Evolutionary conservation across 495 filamentous ascomycete genomes (phyloP).

Genomic region (Poronia punctata): DNA sequence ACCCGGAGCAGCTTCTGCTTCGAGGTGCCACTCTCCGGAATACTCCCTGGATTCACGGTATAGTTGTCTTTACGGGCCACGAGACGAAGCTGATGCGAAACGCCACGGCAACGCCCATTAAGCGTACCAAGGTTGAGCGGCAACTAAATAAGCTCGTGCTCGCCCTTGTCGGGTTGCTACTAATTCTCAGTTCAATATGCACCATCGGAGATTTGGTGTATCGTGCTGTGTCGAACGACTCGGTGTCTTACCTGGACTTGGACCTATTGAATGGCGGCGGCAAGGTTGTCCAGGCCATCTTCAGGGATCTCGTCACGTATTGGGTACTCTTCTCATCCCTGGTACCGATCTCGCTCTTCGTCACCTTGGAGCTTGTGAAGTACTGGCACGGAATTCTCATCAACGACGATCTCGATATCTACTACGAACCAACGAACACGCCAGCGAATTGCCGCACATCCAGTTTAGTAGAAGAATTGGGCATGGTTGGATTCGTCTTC

Average conservation of each 20-base stretch:
- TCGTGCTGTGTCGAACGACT: slow-evolving; percentile 48
- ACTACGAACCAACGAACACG: slow-evolving; percentile 92
- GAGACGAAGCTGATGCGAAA: slow-evolving; percentile 99
- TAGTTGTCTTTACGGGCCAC: slow-evolving; percentile 96
- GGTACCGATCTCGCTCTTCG: slow-evolving; percentile 95
- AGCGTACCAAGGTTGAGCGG: slow-evolving; percentile 88
- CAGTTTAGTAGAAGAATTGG: slow-evolving; percentile 92
- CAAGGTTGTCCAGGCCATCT: slow-evolving; percentile 70
- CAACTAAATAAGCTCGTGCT: slow-evolving; percentile 91
- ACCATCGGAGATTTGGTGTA: slow-evolving; percentile 86
- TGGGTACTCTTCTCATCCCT: slow-evolving; percentile 98
- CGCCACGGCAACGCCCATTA: slow-evolving; percentile 94
- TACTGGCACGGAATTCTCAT: slow-evolving; percentile 97
- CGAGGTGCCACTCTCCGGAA: slow-evolving; percentile 93
- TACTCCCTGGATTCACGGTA: slow-evolving; percentile 94
- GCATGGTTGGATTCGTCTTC: slow-evolving; percentile 98
- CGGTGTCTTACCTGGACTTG: slow-evolving; percentile 67
- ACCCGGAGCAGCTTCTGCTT: slow-evolving; percentile 71
- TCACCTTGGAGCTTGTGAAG: slow-evolving; percentile 96
- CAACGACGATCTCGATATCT: slow-evolving; percentile 95
- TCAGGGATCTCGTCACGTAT: slow-evolving; percentile 93
- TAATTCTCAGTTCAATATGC: slow-evolving; percentile 78
- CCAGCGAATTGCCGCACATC: slow-evolving; percentile 94
- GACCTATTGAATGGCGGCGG: slow-evolving; percentile 32
- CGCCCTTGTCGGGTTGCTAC: slow-evolving; percentile 76